Evolutionary conservation across 306 rosid species (phyloP), one percentile per base, ranked within the genome.

Genomic region (Medicago ruthenica): DNA sequence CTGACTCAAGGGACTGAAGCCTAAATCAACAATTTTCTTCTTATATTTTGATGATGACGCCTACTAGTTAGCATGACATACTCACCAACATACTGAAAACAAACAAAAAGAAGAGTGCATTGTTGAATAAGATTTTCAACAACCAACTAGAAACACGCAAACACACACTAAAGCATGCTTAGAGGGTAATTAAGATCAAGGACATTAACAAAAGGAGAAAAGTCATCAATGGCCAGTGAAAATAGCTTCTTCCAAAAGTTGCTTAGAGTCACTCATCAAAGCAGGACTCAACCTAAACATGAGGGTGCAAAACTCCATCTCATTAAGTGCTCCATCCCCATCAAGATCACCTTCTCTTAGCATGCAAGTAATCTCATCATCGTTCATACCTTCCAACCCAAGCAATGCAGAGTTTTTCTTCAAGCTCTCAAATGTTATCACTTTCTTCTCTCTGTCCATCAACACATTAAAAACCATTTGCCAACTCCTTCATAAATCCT

Each of bases 211-310:
- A 34, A 31, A 40, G 2, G 0, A 34, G 47, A 50, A 50, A n/a
- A 39, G 17, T 3, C 42, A 9, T 18, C 64, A 85, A 66, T 5
- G 8, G 21, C 15, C 66, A 67, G 36, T 54, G 66, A 18, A 67
- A 73, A 91, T 82, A 69, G 90, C 88, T 58, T 88, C 90, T 53
- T 83, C 88, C 83, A 91, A 61, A 44, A 91, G 80, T 2, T 78
- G n/a, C 73, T 79, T 84, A 8, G 94, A 88, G 24, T 67, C 65
- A 27, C 77, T 72, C 97, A 93, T 93, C 83, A 93, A 84, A 42
- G 75, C 82, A 80, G 98, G 98, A 55, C 98, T 93, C 67, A 93
- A 50, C 85, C 88, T 87, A 71, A 93, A 85, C 98, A 91, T 91
- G 53, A 93, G 93, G 2, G 89, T 89, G 40, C 90, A 93, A 55